Evolutionary conservation across 306 rosid species (phyloP).

Genomic region (Prunus kanzakura): DNA sequence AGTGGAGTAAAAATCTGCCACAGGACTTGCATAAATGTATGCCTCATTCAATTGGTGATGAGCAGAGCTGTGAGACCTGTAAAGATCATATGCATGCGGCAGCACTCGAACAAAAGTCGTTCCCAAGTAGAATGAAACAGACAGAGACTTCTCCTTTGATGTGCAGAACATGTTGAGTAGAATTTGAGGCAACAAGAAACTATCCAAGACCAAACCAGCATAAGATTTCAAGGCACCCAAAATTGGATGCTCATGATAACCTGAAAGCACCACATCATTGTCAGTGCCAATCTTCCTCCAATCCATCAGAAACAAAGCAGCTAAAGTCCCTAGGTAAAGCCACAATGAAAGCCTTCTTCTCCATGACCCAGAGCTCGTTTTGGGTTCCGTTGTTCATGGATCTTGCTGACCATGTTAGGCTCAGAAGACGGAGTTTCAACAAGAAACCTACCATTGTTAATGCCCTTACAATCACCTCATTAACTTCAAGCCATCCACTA

Average conservation of each 20-base stretch:
- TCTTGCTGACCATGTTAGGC: slow-evolving; percentile 48
- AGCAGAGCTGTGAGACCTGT: slow-evolving; percentile 18
- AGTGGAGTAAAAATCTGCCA: slow-evolving; percentile 42
- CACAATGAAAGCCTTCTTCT: slow-evolving; percentile 39
- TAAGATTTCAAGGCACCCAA: not conserved
- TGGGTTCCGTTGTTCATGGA: not conserved
- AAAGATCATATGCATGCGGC: slow-evolving; percentile 58
- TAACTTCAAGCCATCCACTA: slow-evolving; percentile 43
- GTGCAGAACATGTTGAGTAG: not conserved
- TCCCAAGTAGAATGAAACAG: not conserved
- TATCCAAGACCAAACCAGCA: not conserved
- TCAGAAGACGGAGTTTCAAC: slow-evolving; percentile 42
- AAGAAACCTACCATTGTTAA: slow-evolving; percentile 51
- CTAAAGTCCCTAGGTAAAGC: not conserved
- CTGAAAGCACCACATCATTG: slow-evolving; percentile 35
- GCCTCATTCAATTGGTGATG: not conserved
- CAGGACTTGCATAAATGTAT: slow-evolving; percentile 40
- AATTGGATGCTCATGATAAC: slow-evolving; percentile 13
- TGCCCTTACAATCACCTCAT: slow-evolving; percentile 39
- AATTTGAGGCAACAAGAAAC: slow-evolving; percentile 1
- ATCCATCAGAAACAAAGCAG: not conserved
- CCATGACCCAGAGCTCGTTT: slow-evolving; percentile 29
- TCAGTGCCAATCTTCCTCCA: slow-evolving; percentile 14
- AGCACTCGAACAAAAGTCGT: slow-evolving; percentile 35
- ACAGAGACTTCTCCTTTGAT: not conserved